Conservation (phyloP, 306 rosid species). For the Acacia crassicarpa region DNA sequence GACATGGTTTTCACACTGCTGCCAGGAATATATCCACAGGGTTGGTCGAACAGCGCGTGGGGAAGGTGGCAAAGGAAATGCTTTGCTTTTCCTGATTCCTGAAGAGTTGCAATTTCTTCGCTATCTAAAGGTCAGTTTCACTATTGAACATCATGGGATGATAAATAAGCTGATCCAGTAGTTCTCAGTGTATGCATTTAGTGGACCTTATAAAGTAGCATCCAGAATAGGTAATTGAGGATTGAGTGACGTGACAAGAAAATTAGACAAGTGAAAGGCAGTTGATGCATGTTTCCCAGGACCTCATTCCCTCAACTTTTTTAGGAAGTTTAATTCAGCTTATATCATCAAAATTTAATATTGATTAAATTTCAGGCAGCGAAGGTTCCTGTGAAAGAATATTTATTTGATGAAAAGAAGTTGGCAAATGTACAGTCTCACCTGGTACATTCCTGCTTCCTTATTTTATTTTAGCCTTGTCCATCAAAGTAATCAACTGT, state of each 20-base stretch:
- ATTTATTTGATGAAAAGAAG: slow-evolving; percentile 64
- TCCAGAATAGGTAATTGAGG: slow-evolving; percentile 14
- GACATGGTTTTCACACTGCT: slow-evolving; percentile 20
- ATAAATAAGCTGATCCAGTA: slow-evolving; percentile 7
- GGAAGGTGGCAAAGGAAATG: slow-evolving; percentile 88
- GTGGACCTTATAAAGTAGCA: slow-evolving; percentile 17
- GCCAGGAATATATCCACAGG: slow-evolving; percentile 93
- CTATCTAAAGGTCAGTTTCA: slow-evolving; percentile 71
- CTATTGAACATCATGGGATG: background rate
- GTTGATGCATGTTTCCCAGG: background rate
- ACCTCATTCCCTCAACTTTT: background rate
- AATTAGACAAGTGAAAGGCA: background rate
- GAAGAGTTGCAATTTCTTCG: slow-evolving; percentile 80
- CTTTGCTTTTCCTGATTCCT: slow-evolving; percentile 80
- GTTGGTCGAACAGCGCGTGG: slow-evolving; percentile 99
- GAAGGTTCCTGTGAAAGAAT: slow-evolving; percentile 87
- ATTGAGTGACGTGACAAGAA: background rate
- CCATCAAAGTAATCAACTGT: background rate
- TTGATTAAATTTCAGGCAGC: slow-evolving; percentile 60
- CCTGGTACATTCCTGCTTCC: slow-evolving; percentile 52
- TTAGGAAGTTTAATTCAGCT: background rate
- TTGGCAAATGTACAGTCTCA: slow-evolving; percentile 80
- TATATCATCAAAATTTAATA: background rate
- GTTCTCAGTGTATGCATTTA: slow-evolving; percentile 11
- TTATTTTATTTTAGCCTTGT: slow-evolving; percentile 14